Evolutionary conservation across 2,329 filamentous ascomycete genomes (phyloP), one percentile per base, ranked within the genome.

Genomic region (Penicillium psychrosexuale): DNA sequence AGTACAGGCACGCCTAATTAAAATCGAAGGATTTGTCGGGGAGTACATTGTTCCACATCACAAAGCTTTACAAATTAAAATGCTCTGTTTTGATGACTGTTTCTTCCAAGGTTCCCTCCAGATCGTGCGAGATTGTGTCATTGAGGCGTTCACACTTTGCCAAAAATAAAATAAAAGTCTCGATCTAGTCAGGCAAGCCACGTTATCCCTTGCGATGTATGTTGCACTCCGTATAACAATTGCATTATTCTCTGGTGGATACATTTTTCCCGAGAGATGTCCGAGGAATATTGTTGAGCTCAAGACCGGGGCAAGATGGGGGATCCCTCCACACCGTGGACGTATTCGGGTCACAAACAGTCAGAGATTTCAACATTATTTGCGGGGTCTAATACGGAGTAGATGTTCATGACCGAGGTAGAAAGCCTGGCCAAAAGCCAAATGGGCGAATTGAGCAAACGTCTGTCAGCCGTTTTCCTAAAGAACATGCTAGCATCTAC

Each of bases 291-390:
- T 45, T 33, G 13, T 33, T 45, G 43, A 34, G 42, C 27, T 8
- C n/a, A 19, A 44, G 17, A 15, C 27, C 12, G 15, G 1, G 24
- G 27, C 24, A 42, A 17, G n/a, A 33, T 43, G 11, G n/a, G 28
- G 33, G 6, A 13, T 8, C 5, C 22, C 22, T 30, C 12, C 34
- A 27, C 47, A 30, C 47, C 28, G 37, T 51, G 39, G 30, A 33
- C 19, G n/a, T 42, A 44, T 51, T 44, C 12, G 38, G 47, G 30
- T 51, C 30, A 51, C 47, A 30, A 12, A 22, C 9, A 28, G 27
- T 48, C 47, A 44, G 38, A 51, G 30, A 50, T 44, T 44, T 44
- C 28, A 36, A 44, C 30, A 19, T 49, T 31, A 3, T 45, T 45
- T 51, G 47, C 37, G 22, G 38, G 47, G 28, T 22, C 44, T 13